Percentiles rank a stretch among this genome's conserved stretches.
phyloP scores from a whole-genome alignment of 345 rosid genomes.

The Citrus sp. region DNA sequence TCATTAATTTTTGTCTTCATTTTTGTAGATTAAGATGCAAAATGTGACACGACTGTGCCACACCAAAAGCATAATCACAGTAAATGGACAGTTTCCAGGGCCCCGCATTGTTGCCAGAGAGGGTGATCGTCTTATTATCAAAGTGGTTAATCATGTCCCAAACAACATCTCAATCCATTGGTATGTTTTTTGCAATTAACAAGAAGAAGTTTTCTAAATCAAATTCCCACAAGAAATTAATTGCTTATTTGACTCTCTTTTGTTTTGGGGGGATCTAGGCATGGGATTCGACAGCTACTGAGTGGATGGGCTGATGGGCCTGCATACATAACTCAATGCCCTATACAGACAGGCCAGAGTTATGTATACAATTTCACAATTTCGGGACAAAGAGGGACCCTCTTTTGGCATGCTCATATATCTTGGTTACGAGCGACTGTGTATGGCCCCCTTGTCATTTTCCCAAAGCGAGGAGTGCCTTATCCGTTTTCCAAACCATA shows the following conservation, averaged over 20 bases:
- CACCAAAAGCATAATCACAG: slow-evolving; percentile 31
- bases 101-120: slow-evolving; percentile 36
- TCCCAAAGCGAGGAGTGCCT: slow-evolving; percentile 18
- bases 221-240: background rate
- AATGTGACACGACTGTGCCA: slow-evolving; percentile 41
- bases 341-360: slow-evolving; percentile 35
- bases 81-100: slow-evolving; percentile 33
- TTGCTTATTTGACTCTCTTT: background rate
- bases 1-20: background rate
- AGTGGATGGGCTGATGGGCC: slow-evolving; percentile 54
- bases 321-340: slow-evolving; percentile 38
- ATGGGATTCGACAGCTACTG: slow-evolving; percentile 36
- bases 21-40: slow-evolving; percentile 35
- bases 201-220: background rate
- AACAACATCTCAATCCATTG: slow-evolving; percentile 30
- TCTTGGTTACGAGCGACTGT: slow-evolving; percentile 33
- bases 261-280: slow-evolving; percentile 22
- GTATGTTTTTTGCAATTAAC: background rate
- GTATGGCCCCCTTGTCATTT: slow-evolving; percentile 31
- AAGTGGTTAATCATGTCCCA: slow-evolving; percentile 29
- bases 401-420: slow-evolving; percentile 20
- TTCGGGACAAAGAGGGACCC: slow-evolving; percentile 35
- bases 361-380: slow-evolving; percentile 34
- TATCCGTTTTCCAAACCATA: slow-evolving; percentile 35
- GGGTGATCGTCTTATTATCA: slow-evolving; percentile 31